Conservation (phyloP, 1,139 yeast genomes). For the Candida freyschussii region DNA sequence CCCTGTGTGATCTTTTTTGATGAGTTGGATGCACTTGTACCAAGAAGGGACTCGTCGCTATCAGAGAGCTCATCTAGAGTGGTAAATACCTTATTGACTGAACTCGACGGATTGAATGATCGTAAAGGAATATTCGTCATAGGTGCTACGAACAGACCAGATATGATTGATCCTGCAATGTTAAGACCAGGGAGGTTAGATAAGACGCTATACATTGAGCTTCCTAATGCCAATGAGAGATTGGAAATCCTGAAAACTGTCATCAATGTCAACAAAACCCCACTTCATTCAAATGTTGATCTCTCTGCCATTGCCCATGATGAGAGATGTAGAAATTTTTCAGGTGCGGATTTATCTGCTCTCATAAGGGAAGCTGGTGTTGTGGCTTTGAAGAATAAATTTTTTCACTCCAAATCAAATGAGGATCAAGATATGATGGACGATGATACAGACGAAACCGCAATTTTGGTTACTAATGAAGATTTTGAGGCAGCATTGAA, state of each 20-base stretch:
- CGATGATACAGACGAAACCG: constrained; percentile 23
- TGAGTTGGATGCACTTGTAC: constrained; percentile 93
- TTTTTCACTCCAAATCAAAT: constrained; percentile 40
- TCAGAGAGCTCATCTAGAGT: constrained; percentile 93
- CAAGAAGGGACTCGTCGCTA: constrained; percentile 81
- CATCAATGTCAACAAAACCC: constrained; percentile 67
- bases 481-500: constrained; percentile 72
- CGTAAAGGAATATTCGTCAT: constrained; percentile 89
- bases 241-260: constrained; percentile 77
- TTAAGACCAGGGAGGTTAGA: constrained; percentile 94
- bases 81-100: constrained; percentile 90
- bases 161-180: constrained; percentile 98
- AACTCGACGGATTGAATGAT: constrained; percentile 89
- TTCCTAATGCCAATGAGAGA: constrained; percentile 76
- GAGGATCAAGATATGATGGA: constrained; percentile 41
- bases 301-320: constrained; percentile 61
- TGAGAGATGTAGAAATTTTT: constrained; percentile 78
- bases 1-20: constrained; percentile 97
- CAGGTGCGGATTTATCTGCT: constrained; percentile 95
- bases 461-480: constrained; percentile 49
- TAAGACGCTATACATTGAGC: constrained; percentile 85
- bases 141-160: constrained; percentile 97
- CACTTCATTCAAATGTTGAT: constrained; percentile 62
- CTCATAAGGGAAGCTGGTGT: constrained; percentile 92
- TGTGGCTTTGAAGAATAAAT: constrained; percentile 68